Conservation (phyloP, 805 yeast species). For the Candida endomychidarum region DNA sequence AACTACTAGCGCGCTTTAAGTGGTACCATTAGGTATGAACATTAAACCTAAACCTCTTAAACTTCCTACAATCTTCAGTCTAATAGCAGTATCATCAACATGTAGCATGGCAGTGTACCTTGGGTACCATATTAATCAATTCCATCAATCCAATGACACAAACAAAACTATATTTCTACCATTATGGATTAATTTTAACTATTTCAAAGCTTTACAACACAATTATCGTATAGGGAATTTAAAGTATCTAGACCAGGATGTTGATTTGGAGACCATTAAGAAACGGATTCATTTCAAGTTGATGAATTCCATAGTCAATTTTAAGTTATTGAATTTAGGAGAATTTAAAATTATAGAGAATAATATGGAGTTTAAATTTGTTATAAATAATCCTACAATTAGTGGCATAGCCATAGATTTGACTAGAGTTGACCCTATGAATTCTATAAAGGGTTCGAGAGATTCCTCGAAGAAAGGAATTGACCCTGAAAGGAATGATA, state of each 20-base stretch:
- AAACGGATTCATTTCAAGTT: slow-evolving; percentile 10
- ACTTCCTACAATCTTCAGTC: slow-evolving; percentile 12
- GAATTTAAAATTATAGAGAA: slow-evolving; percentile 22
- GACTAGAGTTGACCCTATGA: not conserved
- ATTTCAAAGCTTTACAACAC: slow-evolving; percentile 26
- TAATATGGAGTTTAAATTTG: slow-evolving; percentile 20
- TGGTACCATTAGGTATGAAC: slow-evolving; percentile 3
- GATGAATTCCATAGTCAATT: slow-evolving; percentile 16
- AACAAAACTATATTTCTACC: slow-evolving; percentile 23
- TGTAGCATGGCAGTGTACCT: slow-evolving; percentile 16
- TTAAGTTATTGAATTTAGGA: slow-evolving; percentile 24
- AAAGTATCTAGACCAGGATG: slow-evolving; percentile 16
- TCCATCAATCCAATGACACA: slow-evolving; percentile 8
- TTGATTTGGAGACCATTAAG: slow-evolving; percentile 16
- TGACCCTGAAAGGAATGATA: too few species aligned
- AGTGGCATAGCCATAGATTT: slow-evolving; percentile 12
- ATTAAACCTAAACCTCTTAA: slow-evolving; percentile 11
- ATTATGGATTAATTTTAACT: slow-evolving; percentile 26
- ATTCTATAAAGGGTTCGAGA: not conserved
- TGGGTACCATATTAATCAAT: slow-evolving; percentile 12
- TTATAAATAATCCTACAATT: slow-evolving; percentile 14
- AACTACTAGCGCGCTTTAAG: too few species aligned
- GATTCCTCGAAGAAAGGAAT: not conserved
- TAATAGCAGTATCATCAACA: slow-evolving; percentile 13
- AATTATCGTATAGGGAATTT: slow-evolving; percentile 26